phyloP scores from a whole-genome alignment of 1,284 basidiomycete species.

The Puccinia hordei region DNA sequence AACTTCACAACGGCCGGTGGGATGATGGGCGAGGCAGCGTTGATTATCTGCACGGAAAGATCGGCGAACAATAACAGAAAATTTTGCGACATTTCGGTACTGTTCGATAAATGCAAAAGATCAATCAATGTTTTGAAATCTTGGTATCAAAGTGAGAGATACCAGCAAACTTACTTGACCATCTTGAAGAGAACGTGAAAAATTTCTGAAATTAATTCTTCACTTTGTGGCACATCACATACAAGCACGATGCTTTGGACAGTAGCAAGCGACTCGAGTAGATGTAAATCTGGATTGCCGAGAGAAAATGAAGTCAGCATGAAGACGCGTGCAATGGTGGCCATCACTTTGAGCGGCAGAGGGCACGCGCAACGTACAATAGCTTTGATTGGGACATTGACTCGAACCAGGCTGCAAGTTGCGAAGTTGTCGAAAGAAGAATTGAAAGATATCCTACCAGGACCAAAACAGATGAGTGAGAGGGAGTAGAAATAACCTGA shows the following conservation, averaged over 20 bases:
- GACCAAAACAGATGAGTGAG: not conserved
- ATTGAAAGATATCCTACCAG: conserved; percentile 79
- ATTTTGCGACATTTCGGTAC: conserved; percentile 76
- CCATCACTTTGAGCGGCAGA: not conserved
- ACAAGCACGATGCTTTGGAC: conserved; percentile 93
- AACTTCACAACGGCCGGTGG: conserved; percentile 77
- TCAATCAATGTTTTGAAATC: not conserved
- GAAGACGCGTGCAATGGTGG: not conserved
- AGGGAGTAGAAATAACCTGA: not conserved
- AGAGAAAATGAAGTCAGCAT: not conserved
- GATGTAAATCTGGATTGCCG: conserved; percentile 68
- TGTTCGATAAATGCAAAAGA: conserved; percentile 57
- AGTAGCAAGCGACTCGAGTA: conserved; percentile 85
- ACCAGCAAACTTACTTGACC: conserved; percentile 63
- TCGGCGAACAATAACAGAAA: conserved; percentile 84
- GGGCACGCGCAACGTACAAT: conserved; percentile 67
- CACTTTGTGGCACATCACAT: conserved; percentile 82
- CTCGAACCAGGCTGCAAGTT: conserved; percentile 70
- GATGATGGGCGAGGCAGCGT: conserved; percentile 72
- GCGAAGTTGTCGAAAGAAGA: conserved; percentile 82
- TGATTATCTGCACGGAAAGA: conserved; percentile 83
- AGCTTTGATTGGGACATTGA: conserved; percentile 60
- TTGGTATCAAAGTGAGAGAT: not conserved
- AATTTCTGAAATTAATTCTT: conserved; percentile 79
- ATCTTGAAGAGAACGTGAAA: conserved; percentile 81